Base-by-base conservation (phyloP, 192 early-diverging fungal genomes). In the Rhizoclosmatium globosum region DNA sequence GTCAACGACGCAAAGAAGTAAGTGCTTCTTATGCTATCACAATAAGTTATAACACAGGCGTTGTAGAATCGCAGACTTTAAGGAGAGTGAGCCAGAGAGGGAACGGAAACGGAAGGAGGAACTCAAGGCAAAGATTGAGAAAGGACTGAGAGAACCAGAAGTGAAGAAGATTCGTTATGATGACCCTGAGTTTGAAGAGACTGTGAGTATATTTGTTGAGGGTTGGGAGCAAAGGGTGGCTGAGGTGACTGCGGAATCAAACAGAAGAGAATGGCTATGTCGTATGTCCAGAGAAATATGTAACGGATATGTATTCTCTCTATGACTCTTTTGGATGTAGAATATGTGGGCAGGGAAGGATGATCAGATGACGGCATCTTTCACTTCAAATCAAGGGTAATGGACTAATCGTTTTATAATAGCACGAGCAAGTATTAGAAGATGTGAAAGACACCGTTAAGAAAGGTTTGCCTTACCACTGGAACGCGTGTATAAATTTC, bases 1-100 rank as follows among this genome's bases (percentile, higher is more conserved):
- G 89, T 96, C 4, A 97, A 95, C 72, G 96, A 96, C 47, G 95
- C 94, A 44, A 94, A 95, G 82, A 88, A 89, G 86, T 95, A 90
- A 78, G 76, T 87, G 39, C 44, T 39, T 23, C 21, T 4, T 19
- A 7, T 62, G 19, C 38, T 0, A 0, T 68, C n/a, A 0, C 0
- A 42, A 41, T 7, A 23, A 17, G 44, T 45, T 9, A 41, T 45
- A 42, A 7, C 65, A 38, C 53, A n/a, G 47, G 41, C 39, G 4
- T 6, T 21, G 3, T 46, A 85, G 81, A 68, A 82, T 94, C 69
- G 91, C 92, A 6, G 94, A 94, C 75, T 94, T 90, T 84, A 79
- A 92, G 4, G 90, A 88, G 64, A 47, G 86, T 42, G 89, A 93
- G 68, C 89, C 91, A 9, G 92, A 93, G 79, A 83, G 92, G 2